Evolutionary conservation across 805 yeast species (phyloP).

Genomic region (Pichia thaimueangensis): DNA sequence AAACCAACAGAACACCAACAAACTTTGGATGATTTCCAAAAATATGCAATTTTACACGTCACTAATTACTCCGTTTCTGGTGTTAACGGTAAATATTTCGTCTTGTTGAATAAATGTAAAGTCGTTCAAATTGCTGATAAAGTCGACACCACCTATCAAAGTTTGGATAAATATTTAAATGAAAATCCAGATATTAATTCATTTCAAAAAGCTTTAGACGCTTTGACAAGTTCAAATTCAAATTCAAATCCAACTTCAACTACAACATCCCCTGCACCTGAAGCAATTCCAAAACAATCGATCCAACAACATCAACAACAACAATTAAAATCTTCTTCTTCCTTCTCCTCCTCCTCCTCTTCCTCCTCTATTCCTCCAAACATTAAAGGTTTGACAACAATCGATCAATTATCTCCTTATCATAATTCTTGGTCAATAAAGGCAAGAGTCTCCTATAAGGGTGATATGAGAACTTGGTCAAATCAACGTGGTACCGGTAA

Average conservation of each 20-base stretch:
- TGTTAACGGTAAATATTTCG: conserved; percentile 24
- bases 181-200: conserved; percentile 51
- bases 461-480: conserved; percentile 84
- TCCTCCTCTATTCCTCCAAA: conserved; percentile 3
- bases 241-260: background rate
- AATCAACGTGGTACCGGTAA: conserved; percentile 85
- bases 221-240: background rate
- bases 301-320: too few relatives aligned
- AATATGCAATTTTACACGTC: conserved; percentile 18
- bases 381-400: conserved; percentile 50
- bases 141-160: conserved; percentile 11
- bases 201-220: conserved; percentile 15
- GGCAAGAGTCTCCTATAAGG: conserved; percentile 84
- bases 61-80: conserved; percentile 20
- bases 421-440: conserved; percentile 88
- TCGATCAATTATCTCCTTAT: conserved; percentile 87
- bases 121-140: conserved; percentile 32
- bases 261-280: background rate
- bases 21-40: conserved; percentile 23
- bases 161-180: conserved; percentile 50
- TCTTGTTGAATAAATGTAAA: conserved; percentile 24
- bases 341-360: too few relatives aligned
- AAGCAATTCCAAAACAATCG: too few relatives aligned
- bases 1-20: conserved; percentile 37
- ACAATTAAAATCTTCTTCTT: too few relatives aligned